Conservation (phyloP, 2,329 filamentous ascomycete genomes). For the Sarocladium brachiariae region DNA sequence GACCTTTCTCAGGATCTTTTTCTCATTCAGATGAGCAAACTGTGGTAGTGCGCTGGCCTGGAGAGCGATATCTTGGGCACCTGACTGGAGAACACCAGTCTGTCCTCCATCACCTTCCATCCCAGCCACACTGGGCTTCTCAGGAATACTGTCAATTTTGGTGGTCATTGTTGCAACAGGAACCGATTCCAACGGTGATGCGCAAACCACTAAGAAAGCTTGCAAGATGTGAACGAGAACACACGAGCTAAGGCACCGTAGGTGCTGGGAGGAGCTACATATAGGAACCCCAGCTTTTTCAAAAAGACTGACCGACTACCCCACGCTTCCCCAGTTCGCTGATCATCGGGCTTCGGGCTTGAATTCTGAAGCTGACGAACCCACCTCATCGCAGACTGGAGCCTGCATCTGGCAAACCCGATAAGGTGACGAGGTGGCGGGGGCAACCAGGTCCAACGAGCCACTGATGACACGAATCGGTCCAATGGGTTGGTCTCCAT, state of each 20-base stretch:
- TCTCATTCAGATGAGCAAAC: slow-evolving; percentile 34
- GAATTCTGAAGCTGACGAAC: background rate
- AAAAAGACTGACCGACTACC: background rate
- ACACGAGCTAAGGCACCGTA: too few relatives aligned
- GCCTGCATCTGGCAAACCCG: too few relatives aligned
- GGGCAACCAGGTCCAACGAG: background rate
- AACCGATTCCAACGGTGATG: too few relatives aligned
- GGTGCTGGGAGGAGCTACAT: background rate
- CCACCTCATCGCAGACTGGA: too few relatives aligned
- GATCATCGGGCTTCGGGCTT: background rate
- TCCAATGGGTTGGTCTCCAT: background rate
- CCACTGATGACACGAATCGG: background rate
- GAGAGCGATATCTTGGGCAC: background rate
- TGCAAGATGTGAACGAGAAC: too few relatives aligned
- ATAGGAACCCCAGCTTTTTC: background rate
- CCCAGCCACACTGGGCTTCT: slow-evolving; percentile 1
- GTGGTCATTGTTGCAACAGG: background rate
- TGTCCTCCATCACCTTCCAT: background rate
- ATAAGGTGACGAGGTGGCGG: slow-evolving; percentile 4
- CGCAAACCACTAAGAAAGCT: too few relatives aligned
- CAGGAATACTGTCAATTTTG: background rate
- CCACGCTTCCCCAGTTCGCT: background rate
- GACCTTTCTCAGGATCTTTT: slow-evolving; percentile 52
- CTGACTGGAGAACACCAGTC: background rate
- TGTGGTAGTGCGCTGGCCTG: background rate